Base-by-base conservation (phyloP, 352 stramenopile genomes). In the Pythium chondricola region DNA sequence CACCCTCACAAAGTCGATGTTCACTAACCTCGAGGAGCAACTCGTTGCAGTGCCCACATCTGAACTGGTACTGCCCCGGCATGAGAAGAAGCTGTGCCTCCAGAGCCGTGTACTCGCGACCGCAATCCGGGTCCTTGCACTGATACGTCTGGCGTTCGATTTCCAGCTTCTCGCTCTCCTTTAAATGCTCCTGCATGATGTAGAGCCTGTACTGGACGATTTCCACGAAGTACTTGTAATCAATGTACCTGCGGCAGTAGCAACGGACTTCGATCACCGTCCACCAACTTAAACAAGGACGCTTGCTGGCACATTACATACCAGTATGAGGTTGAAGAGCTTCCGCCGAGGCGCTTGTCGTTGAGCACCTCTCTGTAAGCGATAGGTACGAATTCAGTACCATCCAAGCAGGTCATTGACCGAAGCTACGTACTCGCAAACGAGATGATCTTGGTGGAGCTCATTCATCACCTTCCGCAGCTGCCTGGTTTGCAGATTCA, bases 171-270 rank as follows among this genome's bases (percentile, higher is more conserved):
- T 95, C 83, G 48, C 61, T 83, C 52, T 93, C 82, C 51, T 91
- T 93, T 1, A 95, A 54, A 32, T 91, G 74, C 48, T 93, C 79
- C 48, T 89, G 74, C 71, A 95, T 95, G 33, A 93, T 47, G 60
- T 91, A 95, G 17, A 95, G 65, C 10, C 83, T 81, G 50, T 88
- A 95, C 56, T 88, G 79, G 48, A 95, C 80, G 48, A 95, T 82
- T 52, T 95, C 82, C 37, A 92, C 80, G 65, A 95, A 93, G 62
- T 95, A 91, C 60, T 95, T 95, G 76, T 93, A 95, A 71, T 95
- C 83, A 67, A 95, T 95, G 67, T 95, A 93, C 62, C 61, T 78
- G 49, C 37, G n/a, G 8, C 8, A 36, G 6, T 21, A 25, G 8
- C 22, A 36, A 45, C 18, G n/a, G 6, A 44, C 6, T 14, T 47